Base-by-base conservation (phyloP, 257 asterid species). In the Primulina tabacum region DNA sequence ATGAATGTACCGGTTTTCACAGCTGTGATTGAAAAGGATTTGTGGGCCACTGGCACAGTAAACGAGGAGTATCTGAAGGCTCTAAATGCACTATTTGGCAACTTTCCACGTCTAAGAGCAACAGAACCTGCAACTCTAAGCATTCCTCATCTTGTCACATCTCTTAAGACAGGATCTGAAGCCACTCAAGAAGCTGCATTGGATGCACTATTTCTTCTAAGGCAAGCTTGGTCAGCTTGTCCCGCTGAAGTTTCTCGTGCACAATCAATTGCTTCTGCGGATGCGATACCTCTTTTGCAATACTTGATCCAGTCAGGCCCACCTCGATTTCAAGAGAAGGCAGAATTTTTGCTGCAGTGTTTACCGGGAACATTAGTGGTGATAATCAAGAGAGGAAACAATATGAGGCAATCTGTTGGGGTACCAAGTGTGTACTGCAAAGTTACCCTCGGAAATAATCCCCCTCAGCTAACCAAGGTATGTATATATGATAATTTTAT, bases 161-260 rank as follows among this genome's bases (percentile, higher is more conserved):
- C 99, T 78, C 96, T 90, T 6, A 90, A 94, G 88, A 94, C 92
- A 65, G 95, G 96, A 20, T 84, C 96, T 2, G 97, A 94, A 86
- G 96, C 95, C 61, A 84, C 96, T 67, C 99, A 94, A 88, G 99
- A 94, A 85, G 97, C 99, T 71, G 96, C 99, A 30, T 86, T 94
- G 86, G 99, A 94, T 69, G 90, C 97, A 7, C 83, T 94, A 52
- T 90, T 86, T 78, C 86, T 90, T 79, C 96, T 94, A 60, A 76
- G 99, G 80, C 97, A 94, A 80, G 97, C 99, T 60, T 94, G 99
- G 99, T 86, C 97, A 12, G 99, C 99, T 4, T 90, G 99, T 75
- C 96, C 96, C 11, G 95, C 96, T 24, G 99, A 94, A 83, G 92
- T 94, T 74, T 94, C 99, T 71, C 82, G 96, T 57, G 97, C 99